A percentile compares a stretch with the other conserved stretches of the same genome.
These are phyloP conservation scores for Solanum hybrid DNA, from an alignment of 305 asterid species.

Conservation along the genomic window DNA sequence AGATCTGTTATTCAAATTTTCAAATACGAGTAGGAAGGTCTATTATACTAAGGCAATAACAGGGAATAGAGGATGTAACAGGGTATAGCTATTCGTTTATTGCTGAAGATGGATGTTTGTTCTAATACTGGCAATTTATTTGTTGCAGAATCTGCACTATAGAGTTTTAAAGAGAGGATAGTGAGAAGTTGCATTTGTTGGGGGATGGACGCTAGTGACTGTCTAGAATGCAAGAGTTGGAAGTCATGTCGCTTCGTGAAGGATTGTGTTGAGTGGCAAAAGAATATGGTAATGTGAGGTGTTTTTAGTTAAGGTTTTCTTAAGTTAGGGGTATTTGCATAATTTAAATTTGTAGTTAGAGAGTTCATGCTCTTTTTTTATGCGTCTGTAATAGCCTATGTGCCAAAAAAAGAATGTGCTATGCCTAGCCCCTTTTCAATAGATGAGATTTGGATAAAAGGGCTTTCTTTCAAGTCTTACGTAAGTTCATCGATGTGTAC, in stretches of 20 bases:
- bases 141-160: neutral
- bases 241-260: neutral
- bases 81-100: neutral
- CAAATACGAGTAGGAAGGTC: neutral
- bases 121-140: neutral
- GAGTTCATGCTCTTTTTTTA: neutral
- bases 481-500: too few species aligned
- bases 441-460: too few species aligned
- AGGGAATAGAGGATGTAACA: neutral
- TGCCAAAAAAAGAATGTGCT: too few species aligned
- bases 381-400: neutral
- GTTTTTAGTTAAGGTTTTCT: neutral
- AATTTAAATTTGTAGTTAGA: neutral
- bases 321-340: neutral
- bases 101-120: neutral
- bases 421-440: too few species aligned
- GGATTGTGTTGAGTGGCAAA: neutral
- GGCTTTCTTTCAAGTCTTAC: too few species aligned
- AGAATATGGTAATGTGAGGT: neutral
- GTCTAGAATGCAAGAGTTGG: neutral
- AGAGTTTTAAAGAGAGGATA: neutral
- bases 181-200: neutral
- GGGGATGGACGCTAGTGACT: neutral
- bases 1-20: too few species aligned
- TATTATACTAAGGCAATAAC: neutral